Base-by-base conservation (phyloP, 371 early-diverging fungal genomes). In the Mucor plumbeus region DNA sequence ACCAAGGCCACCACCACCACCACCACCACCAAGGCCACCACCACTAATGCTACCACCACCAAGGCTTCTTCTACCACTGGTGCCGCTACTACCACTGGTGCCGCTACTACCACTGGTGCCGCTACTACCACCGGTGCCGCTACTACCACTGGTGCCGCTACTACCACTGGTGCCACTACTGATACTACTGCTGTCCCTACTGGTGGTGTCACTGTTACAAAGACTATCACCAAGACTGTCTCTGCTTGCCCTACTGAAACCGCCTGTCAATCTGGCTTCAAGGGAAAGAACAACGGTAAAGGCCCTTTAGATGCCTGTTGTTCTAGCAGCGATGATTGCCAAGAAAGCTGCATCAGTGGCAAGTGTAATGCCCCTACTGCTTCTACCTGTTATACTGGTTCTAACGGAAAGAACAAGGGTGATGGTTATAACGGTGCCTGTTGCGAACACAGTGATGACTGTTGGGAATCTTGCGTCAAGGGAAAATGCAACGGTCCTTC, bases 321-420 rank as follows among this genome's bases (percentile, higher is more conserved):
- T 21, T 38, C 63, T n/a, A 14, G 19, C 36, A 53, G 60, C 17
- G 47, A 41, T 14, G 69, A 65, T 33, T 64, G 69, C 34, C 53
- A 65, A 54, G 65, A 64, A 55, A 65, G 59, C 61, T 65, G 65
- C 17, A 36, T 65, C 41, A 56, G 54, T 11, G 68, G 60, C 36
- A 58, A 58, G 21, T 58, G 58, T 39, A 58, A 36, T 33, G 53
- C 50, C 7, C 59, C 61, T 33, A 61, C 56, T 15, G 26, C 66
- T 43, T 35, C 57, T 44, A 14, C 64, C 6, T 65, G 62, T 70
- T 39, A 33, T 10, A 41, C 59, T 33, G 68, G 59, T 10, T 53
- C 53, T n/a, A 40, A 62, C 6, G 65, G 65, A 0, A 19, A 62
- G 17, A 21, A n/a, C 17, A 65, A 58, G 7, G 65, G 70, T 47